Conservation (phyloP, 495 filamentous ascomycete species). For the Penicillium verhagenii region DNA sequence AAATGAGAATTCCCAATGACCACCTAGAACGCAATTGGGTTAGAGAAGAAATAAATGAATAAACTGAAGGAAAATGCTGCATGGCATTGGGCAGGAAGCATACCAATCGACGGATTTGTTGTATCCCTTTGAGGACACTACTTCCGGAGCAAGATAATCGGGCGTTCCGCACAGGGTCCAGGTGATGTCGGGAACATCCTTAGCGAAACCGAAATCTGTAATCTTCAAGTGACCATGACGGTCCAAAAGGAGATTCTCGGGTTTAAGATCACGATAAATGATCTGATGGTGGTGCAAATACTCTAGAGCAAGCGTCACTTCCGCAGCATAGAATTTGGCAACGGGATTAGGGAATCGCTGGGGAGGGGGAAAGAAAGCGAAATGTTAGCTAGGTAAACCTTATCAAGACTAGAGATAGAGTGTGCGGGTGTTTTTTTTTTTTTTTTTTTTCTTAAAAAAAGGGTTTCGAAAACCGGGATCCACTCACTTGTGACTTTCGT, state of each 20-base stretch:
- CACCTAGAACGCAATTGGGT: slow-evolving; percentile 59
- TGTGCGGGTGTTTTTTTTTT: no score
- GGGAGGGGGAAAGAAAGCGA: not conserved
- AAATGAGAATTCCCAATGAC: slow-evolving; percentile 97
- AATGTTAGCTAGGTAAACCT: not conserved
- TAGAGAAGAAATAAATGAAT: not conserved
- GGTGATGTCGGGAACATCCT: slow-evolving; percentile 97
- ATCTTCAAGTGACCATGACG: slow-evolving; percentile 97
- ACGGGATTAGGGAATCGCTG: slow-evolving; percentile 98
- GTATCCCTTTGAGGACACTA: slow-evolving; percentile 95
- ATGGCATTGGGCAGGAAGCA: slow-evolving; percentile 8
- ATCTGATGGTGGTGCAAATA: slow-evolving; percentile 95
- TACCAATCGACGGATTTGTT: slow-evolving; percentile 99
- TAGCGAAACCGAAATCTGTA: slow-evolving; percentile 98
- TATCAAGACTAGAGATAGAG: not conserved
- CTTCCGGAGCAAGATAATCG: slow-evolving; percentile 97
- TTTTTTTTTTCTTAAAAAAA: no score
- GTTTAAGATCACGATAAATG: slow-evolving; percentile 96
- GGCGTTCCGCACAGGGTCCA: slow-evolving; percentile 98
- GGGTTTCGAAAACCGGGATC: no score
- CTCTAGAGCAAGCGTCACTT: slow-evolving; percentile 92
- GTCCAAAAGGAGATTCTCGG: slow-evolving; percentile 92
- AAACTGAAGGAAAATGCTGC: not conserved
- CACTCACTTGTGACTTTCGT: slow-evolving; percentile 89
- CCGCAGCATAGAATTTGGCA: slow-evolving; percentile 97